Evolutionary conservation across 495 filamentous ascomycete species (phyloP).

Genomic region (Chaetomium cochliodes): DNA sequence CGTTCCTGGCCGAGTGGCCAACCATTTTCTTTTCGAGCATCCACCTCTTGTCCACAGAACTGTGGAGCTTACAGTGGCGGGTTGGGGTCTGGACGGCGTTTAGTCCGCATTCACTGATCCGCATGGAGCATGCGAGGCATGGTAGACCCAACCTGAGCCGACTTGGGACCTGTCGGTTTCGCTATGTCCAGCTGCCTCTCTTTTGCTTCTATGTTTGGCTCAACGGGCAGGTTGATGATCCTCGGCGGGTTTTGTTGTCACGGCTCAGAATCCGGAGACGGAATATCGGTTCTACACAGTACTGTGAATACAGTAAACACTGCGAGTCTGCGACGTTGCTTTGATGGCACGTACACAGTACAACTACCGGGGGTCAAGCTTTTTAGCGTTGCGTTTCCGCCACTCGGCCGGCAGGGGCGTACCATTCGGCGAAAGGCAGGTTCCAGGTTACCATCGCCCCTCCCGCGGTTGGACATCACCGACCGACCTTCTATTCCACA

Average conservation of each 20-base stretch:
- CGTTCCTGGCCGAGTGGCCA: background rate
- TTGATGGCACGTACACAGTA: background rate
- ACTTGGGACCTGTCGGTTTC: background rate
- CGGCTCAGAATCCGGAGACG: background rate
- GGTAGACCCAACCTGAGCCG: background rate
- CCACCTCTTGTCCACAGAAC: slow-evolving; percentile 2
- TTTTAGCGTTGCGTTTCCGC: slow-evolving; percentile 10
- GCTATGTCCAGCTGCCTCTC: background rate
- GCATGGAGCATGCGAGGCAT: background rate
- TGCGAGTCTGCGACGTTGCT: background rate
- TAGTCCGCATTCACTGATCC: no score
- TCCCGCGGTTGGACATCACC: background rate
- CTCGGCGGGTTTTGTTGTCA: background rate
- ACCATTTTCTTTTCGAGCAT: background rate
- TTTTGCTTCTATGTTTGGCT: no score
- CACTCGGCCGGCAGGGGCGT: background rate
- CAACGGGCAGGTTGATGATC: no score
- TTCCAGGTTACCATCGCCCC: slow-evolving; percentile 5
- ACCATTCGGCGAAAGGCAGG: background rate
- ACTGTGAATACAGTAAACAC: no score
- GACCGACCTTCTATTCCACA: background rate
- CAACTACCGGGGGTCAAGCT: slow-evolving; percentile 9
- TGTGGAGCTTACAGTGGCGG: background rate
- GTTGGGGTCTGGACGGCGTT: no score
- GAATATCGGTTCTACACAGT: background rate